Conservation (phyloP, 2,329 filamentous ascomycete species). For the Sporothrix inflata region DNA sequence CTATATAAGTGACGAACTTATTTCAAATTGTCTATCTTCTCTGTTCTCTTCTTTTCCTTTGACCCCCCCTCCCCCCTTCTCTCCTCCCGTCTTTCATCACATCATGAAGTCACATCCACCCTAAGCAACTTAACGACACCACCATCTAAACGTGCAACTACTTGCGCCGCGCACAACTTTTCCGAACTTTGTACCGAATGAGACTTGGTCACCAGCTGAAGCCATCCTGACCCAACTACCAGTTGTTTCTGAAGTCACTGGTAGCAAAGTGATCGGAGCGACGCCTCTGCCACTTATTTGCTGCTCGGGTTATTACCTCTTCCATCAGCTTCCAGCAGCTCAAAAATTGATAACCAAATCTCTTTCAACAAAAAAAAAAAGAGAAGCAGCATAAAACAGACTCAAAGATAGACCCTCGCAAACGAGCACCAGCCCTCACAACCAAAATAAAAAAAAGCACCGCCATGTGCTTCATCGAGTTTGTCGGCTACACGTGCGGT, state of each 20-base stretch:
- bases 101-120: neutral
- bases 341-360: no score
- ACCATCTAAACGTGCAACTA: neutral
- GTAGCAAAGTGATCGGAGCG: neutral
- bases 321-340: no score
- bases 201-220: neutral
- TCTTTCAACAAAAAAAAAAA: no score
- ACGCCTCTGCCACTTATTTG: neutral
- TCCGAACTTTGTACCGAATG: neutral
- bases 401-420: no score
- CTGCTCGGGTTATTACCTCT: no score
- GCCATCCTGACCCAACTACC: no score
- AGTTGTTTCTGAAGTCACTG: neutral
- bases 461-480: slow-evolving; percentile 53
- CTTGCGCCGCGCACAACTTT: neutral
- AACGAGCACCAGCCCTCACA: no score
- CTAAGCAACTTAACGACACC: neutral
- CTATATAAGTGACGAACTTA: neutral
- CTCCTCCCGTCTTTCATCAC: no score
- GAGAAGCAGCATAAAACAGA: no score
- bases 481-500: slow-evolving; percentile 52
- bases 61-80: no score
- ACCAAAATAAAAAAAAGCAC: neutral
- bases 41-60: neutral
- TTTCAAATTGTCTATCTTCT: neutral